A percentile compares a stretch with the other conserved stretches of the same genome.
Evolutionary conservation across 2,329 filamentous ascomycete genomes (phyloP).

Genomic region (Colletotrichum endophyticum): DNA sequence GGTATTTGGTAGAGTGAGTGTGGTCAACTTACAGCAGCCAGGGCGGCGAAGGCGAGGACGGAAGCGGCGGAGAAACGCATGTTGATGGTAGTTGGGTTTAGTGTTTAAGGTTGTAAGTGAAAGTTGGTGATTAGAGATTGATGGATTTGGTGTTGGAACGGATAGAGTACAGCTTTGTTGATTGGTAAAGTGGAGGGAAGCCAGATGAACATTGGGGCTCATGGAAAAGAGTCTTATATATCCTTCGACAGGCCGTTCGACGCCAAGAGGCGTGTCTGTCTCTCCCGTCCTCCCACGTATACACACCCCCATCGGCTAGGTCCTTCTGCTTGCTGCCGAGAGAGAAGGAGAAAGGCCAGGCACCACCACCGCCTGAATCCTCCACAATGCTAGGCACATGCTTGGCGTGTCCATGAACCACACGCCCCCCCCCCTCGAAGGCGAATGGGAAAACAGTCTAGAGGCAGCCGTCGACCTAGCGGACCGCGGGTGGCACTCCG

Average conservation of each 20-base stretch:
- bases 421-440: background rate
- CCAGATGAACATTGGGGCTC: background rate
- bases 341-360: background rate
- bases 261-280: background rate
- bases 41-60: slow-evolving; percentile 40
- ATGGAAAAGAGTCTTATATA: slow-evolving; percentile 18
- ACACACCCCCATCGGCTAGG: background rate
- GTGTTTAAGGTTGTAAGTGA: background rate
- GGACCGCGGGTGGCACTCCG: slow-evolving; percentile 18
- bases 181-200: background rate
- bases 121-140: background rate
- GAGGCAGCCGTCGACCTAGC: background rate
- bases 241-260: background rate
- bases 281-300: background rate
- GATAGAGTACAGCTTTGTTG: background rate
- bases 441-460: background rate
- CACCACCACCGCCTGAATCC: background rate
- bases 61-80: slow-evolving; percentile 49
- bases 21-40: slow-evolving; percentile 28
- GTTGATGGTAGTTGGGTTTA: slow-evolving; percentile 23
- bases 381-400: slow-evolving; percentile 6
- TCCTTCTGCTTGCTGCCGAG: slow-evolving; percentile 1
- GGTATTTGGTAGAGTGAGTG: background rate
- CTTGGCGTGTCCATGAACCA: background rate
- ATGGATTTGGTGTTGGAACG: background rate